phyloP scores from a whole-genome alignment of 345 rosid species.

The Theobroma cacao region DNA sequence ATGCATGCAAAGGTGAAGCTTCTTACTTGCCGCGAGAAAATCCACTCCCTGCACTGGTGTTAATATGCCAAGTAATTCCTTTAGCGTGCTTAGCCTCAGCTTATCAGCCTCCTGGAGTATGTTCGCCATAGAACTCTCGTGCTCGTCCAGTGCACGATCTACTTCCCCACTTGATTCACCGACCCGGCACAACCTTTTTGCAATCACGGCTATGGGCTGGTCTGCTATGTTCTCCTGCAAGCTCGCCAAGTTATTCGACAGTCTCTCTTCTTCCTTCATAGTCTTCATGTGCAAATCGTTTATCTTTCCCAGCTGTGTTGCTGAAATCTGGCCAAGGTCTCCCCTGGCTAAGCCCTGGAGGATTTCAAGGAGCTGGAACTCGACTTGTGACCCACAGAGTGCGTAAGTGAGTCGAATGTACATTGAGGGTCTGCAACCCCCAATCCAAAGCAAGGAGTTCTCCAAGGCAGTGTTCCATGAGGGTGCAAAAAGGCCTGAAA shows the following conservation, averaged over 20 bases:
- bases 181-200: background rate
- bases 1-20: conserved; percentile 11
- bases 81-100: conserved; percentile 3
- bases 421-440: background rate
- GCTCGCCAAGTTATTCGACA: background rate
- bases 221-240: background rate
- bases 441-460: background rate
- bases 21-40: background rate
- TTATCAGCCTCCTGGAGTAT: conserved; percentile 2
- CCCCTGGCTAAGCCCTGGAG: background rate
- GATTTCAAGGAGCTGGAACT: background rate
- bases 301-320: background rate
- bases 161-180: background rate
- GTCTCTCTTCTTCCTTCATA: background rate
- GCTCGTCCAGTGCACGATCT: background rate
- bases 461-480: background rate
- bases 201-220: background rate
- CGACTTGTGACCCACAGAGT: background rate
- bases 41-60: conserved; percentile 1
- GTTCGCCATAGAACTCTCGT: background rate
- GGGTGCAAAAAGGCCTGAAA: background rate
- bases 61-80: background rate
- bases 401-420: background rate
- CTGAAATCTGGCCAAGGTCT: background rate
- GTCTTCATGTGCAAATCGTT: background rate